These are phyloP conservation scores for Alternaria consortialis DNA, from an alignment of 2,329 filamentous ascomycete genomes.

Conservation along the genomic window DNA sequence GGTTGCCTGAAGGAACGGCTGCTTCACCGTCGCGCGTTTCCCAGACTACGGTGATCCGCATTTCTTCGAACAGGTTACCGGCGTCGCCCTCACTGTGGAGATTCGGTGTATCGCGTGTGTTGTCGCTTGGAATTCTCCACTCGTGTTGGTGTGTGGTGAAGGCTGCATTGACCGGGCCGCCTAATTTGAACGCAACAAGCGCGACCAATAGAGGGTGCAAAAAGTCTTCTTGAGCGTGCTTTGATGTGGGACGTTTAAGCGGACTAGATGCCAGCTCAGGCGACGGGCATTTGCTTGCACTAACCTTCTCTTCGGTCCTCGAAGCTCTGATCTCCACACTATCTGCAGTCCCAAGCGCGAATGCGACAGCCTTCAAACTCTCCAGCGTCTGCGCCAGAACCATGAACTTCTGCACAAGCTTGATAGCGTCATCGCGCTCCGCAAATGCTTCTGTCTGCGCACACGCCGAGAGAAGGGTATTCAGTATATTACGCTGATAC, in stretches of 20 bases:
- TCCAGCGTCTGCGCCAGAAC: conserved; percentile 2
- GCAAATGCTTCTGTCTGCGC: neutral
- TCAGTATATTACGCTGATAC: conserved; percentile 1
- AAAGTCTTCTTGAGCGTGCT: neutral
- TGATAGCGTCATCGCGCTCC: neutral
- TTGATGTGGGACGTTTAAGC: neutral
- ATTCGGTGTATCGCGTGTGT: neutral
- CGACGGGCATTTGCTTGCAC: neutral
- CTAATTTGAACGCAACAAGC: conserved; percentile 21
- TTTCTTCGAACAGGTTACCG: conserved; percentile 11
- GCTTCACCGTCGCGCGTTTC: conserved; percentile 10
- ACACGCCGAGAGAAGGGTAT: neutral
- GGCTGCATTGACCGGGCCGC: conserved; percentile 24
- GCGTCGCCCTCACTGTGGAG: conserved; percentile 21
- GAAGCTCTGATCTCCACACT: neutral
- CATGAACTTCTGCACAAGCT: conserved; percentile 12
- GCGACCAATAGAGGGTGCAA: conserved; percentile 21
- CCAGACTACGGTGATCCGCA: conserved; percentile 21
- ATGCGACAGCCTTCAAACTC: conserved; percentile 6
- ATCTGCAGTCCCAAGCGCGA: neutral
- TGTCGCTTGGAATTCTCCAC: conserved; percentile 14
- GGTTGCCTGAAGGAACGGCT: conserved; percentile 10
- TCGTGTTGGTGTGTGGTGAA: conserved; percentile 13
- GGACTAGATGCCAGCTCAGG: neutral
- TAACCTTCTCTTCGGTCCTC: neutral